Evolutionary conservation across 2,329 filamentous ascomycete species (phyloP).

Genomic region (Stagonosporopsis tanaceti): DNA sequence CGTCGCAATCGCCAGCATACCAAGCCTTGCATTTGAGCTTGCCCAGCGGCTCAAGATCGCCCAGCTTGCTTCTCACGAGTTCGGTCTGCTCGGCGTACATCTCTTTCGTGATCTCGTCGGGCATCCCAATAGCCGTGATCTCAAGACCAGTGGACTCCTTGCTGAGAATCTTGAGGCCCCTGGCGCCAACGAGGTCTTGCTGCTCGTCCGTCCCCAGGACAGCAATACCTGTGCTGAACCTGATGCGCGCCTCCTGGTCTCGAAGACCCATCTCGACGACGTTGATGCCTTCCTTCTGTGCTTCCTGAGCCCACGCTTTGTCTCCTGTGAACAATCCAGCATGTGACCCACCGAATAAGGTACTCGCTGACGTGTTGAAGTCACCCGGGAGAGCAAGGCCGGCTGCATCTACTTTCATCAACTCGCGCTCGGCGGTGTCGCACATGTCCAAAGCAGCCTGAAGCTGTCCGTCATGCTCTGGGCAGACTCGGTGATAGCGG

Average conservation of each 20-base stretch:
- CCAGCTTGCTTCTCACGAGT: constrained; percentile 44
- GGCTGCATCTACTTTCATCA: constrained; percentile 66
- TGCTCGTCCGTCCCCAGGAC: constrained; percentile 54
- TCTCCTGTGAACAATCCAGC: constrained; percentile 53
- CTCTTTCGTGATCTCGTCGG: constrained; percentile 50
- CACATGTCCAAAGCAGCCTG: constrained; percentile 72
- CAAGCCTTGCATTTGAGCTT: constrained; percentile 62
- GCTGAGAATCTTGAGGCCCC: constrained; percentile 29
- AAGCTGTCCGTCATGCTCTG: constrained; percentile 77
- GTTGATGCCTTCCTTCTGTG: constrained; percentile 27
- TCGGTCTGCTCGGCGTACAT: constrained; percentile 57
- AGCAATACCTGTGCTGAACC: constrained; percentile 60
- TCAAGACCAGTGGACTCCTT: constrained; percentile 46
- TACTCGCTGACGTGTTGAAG: constrained; percentile 80
- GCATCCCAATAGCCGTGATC: constrained; percentile 59
- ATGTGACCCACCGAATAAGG: constrained; percentile 68
- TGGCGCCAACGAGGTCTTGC: constrained; percentile 47
- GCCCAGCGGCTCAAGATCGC: constrained; percentile 60
- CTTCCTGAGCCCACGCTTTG: constrained; percentile 52
- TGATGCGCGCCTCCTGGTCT: constrained; percentile 56
- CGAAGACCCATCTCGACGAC: constrained; percentile 51
- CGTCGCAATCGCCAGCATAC: constrained; percentile 51
- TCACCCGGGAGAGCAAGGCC: constrained; percentile 70
- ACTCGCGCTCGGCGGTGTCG: constrained; percentile 70
- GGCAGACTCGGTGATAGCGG: constrained; percentile 82